Base-by-base conservation (phyloP, 371 early-diverging fungal genomes). In the Modicella reniformis region DNA sequence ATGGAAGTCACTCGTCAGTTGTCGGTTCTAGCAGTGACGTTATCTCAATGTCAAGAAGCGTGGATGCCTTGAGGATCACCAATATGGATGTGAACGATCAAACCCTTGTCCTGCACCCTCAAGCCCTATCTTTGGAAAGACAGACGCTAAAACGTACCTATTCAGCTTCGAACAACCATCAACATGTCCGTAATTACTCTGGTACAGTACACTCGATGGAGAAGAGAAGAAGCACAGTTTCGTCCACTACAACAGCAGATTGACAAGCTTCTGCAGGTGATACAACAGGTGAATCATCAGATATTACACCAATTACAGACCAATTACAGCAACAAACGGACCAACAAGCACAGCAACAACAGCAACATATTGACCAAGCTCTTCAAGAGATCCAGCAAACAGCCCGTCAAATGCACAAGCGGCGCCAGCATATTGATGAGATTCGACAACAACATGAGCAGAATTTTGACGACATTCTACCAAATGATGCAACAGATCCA, bases 381-480 rank as follows among this genome's bases (percentile, higher is more conserved):
- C 44, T 12, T 17, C 44, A 44, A 44, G 44, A 44, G 44, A 17
- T 44, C 9, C 44, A 17, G 19, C 12, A 44, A 17, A 44, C 17
- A 19, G 19, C 9, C 3, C 3, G 19, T 10, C 12, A 10, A 17
- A 44, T 17, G n/a, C 53, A 26, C 9, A 37, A 63, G 21, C 32
- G 33, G 41, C 65, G 58, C 9, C 57, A 65, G 9, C 34, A 58
- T 10, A 48, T 53, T 21, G 49, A 44, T 17, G 44, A 44, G 3
- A 17, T 44, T 44, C 44, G 3, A 17, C 44, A 17, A 17, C 44
- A 44, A 10, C 44, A 44, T 17, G 44, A 44, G 17, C 44, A 12
- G 17, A 17, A 44, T 19, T 17, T 10, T 13, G 37, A 37, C 37
- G 13, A 37, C 37, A 37, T 37, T 6, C 6, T 8, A 37, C 37